Evolutionary conservation across 106 monocot species (phyloP), one percentile per base, ranked within the genome.

Genomic region (Allium sativum): DNA sequence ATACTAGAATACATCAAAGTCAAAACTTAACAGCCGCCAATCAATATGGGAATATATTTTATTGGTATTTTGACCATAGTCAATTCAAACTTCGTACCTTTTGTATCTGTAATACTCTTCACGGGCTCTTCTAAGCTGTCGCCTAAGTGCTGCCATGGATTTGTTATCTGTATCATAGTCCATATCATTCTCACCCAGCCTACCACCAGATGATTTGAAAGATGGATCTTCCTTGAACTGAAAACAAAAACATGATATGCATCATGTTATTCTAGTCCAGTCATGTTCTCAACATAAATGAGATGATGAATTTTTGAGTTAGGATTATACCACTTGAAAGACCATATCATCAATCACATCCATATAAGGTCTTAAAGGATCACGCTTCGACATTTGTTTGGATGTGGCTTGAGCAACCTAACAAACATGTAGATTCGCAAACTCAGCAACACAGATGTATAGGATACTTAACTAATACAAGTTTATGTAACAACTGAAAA

Each of bases 101-200:
- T 87, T 96, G 72, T 75, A 96, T 73, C 95, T 74, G 53, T 96
- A 96, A 63, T 96, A 96, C 77, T 96, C 90, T 76, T 96, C 95
- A 1, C 76, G 78, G 56, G 95, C 95, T 79, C 64, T 82, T 63
- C 84, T 84, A 42, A 96, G 87, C 52, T 96, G 95, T 13, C 90
- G 90, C 45, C 95, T 84, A 45, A 96, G 72, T 18, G 77, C 75
- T 62, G 95, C 95, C 95, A 96, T 96, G 52, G 95, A 81, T 70
- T 90, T 84, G 53, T 96, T 87, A 78, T 96, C 95, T 0, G 95
- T 90, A 65, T 96, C 95, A 78, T 96, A 96, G 48, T 96, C 95
- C 95, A 96, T 96, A 72, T 96, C 95, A 69, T 96, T 96, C 84
- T 90, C 90, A 8, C 95, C 95, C 52, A 96, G 68, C 82, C 90